Evolutionary conservation across 192 early-diverging fungal genomes (phyloP).

Genomic region (Coemansia sp.): DNA sequence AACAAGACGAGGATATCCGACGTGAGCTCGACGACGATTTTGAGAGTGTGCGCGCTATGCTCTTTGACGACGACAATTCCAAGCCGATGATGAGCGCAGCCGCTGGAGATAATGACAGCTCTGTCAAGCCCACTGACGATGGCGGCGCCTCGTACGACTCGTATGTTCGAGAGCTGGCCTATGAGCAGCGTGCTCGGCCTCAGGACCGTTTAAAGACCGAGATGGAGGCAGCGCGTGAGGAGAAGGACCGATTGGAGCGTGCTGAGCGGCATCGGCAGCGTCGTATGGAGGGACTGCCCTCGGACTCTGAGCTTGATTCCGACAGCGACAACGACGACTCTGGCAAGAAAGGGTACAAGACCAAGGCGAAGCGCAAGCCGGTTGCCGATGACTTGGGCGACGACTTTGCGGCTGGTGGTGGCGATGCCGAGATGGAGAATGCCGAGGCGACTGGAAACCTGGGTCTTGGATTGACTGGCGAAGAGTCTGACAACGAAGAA

Average conservation of each 20-base stretch:
- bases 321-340: constrained; percentile 66
- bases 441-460: not conserved
- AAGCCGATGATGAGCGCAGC: constrained; percentile 42
- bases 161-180: constrained; percentile 78
- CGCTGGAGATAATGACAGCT: not conserved
- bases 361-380: constrained; percentile 53
- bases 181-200: constrained; percentile 84
- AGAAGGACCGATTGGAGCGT: constrained; percentile 83
- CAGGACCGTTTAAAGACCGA: constrained; percentile 94
- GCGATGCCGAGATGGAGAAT: not conserved
- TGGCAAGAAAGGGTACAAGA: constrained; percentile 57
- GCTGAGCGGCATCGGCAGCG: constrained; percentile 79
- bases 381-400: constrained; percentile 74
- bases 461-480: constrained; percentile 8
- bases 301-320: constrained; percentile 54
- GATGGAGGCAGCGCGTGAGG: constrained; percentile 88
- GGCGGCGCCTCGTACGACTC: constrained; percentile 81
- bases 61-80: constrained; percentile 54
- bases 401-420: constrained; percentile 62
- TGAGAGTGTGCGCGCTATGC: constrained; percentile 76
- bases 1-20: constrained; percentile 81
- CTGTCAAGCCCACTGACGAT: constrained; percentile 18
- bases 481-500: constrained; percentile 52
- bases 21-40: constrained; percentile 90
- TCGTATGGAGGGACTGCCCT: constrained; percentile 81